These are phyloP conservation scores for Quambalaria eucalypti DNA, from an alignment of 1,284 basidiomycete species.

Conservation along the genomic window DNA sequence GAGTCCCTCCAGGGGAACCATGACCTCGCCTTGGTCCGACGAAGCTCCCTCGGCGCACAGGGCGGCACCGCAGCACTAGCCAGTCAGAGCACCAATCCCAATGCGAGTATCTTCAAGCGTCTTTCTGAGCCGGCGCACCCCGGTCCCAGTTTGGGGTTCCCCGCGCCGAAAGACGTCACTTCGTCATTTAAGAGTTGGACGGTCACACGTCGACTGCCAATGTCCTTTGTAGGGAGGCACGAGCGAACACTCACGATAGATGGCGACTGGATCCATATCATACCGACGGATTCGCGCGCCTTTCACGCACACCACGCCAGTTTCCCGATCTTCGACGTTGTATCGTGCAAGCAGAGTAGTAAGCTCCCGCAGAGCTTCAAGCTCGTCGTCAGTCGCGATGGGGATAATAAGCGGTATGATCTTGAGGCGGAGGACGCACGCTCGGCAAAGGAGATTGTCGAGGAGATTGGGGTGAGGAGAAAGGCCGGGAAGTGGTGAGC, in stretches of 20 bases:
- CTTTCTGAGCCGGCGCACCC: conserved; percentile 60
- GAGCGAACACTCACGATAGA: conserved; percentile 88
- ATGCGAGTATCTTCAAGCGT: conserved; percentile 58
- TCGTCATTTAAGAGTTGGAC: conserved; percentile 56
- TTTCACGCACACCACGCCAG: conserved; percentile 44
- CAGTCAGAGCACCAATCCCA: conserved; percentile 67
- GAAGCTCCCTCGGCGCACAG: conserved; percentile 39
- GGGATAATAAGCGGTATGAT: conserved; percentile 76
- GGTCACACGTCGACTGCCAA: conserved; percentile 1
- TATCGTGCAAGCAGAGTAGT: conserved; percentile 70
- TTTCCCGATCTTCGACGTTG: conserved; percentile 81
- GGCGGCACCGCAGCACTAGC: conserved; percentile 47
- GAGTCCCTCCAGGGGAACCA: conserved; percentile 78
- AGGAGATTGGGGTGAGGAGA: conserved; percentile 22
- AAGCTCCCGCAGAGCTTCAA: conserved; percentile 79
- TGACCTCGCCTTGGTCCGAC: conserved; percentile 73
- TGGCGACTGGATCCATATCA: conserved; percentile 75
- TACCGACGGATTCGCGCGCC: conserved; percentile 12
- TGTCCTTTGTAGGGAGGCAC: conserved; percentile 53
- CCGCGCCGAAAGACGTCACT: conserved; percentile 34
- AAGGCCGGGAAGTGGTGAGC: no score
- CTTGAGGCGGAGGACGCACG: conserved; percentile 86
- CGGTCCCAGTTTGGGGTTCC: conserved; percentile 50
- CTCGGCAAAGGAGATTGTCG: conserved; percentile 59
- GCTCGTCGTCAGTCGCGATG: conserved; percentile 62